Evolutionary conservation across 768 basidiomycete genomes (phyloP).

Genomic region (Zangia roseola): DNA sequence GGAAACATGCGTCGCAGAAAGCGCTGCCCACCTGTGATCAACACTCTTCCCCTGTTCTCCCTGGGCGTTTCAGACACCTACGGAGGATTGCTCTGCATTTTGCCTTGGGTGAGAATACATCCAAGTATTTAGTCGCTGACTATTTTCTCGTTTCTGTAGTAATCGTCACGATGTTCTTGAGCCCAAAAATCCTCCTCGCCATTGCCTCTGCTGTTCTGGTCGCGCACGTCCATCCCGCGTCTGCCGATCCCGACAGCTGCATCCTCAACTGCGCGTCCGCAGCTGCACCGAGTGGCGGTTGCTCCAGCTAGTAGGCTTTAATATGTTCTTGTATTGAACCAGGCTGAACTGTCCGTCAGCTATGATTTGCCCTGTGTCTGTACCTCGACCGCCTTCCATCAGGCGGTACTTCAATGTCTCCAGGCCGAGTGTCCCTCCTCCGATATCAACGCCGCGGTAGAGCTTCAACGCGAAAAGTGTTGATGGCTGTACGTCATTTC

Average conservation of each 20-base stretch:
- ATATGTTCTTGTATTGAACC: neutral
- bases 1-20: too few relatives aligned
- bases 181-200: constrained; percentile 18
- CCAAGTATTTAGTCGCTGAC: too few relatives aligned
- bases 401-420: constrained; percentile 33
- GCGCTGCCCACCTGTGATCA: too few relatives aligned
- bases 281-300: constrained; percentile 1
- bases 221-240: constrained; percentile 19
- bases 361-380: constrained; percentile 41
- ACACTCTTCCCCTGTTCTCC: too few relatives aligned
- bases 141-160: too few relatives aligned
- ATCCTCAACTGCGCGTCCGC: neutral
- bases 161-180: constrained; percentile 14
- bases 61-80: too few relatives aligned
- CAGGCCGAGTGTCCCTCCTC: constrained; percentile 28
- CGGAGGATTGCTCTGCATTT: too few relatives aligned
- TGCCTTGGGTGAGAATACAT: too few relatives aligned
- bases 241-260: constrained; percentile 5
- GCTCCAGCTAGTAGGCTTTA: constrained; percentile 16
- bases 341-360: constrained; percentile 22
- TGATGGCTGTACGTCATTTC: constrained; percentile 14
- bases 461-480: constrained; percentile 36
- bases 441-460: constrained; percentile 31
- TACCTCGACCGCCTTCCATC: constrained; percentile 37
- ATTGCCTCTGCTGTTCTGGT: constrained; percentile 17